Conservation (phyloP, 306 rosid species). For the Alnus rubra region DNA sequence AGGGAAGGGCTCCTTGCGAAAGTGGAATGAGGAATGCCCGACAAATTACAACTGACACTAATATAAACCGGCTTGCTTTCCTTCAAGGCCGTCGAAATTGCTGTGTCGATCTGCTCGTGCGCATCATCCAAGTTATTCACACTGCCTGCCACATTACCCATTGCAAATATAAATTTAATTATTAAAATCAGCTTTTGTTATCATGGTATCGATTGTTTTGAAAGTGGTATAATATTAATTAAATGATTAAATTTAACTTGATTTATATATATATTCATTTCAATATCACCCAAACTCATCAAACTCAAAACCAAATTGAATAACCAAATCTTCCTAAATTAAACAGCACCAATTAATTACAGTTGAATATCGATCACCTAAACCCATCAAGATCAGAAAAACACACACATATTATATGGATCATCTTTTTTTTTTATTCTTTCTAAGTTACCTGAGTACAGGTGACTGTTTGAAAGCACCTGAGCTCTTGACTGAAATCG, state of each 20-base stretch:
- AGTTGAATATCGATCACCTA: neutral
- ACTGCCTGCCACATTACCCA: slow-evolving; percentile 54
- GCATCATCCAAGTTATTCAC: slow-evolving; percentile 81
- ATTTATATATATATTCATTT: neutral
- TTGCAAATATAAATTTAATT: too few species aligned
- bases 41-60: slow-evolving; percentile 73
- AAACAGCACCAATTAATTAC: too few species aligned
- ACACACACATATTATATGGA: neutral
- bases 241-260: too few species aligned
- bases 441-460: slow-evolving; percentile 66
- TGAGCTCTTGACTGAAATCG: slow-evolving; percentile 76
- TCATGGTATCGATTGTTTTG: too few species aligned
- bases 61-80: slow-evolving; percentile 90
- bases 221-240: too few species aligned
- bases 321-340: too few species aligned
- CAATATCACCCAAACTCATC: slow-evolving; percentile 3
- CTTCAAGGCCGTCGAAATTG: slow-evolving; percentile 85
- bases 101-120: slow-evolving; percentile 81
- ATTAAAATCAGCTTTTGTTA: too few species aligned
- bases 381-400: neutral
- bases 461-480: slow-evolving; percentile 75
- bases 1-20: slow-evolving; percentile 84
- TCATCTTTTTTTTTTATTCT: neutral
- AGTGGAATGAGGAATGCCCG: slow-evolving; percentile 71
- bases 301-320: neutral